These are phyloP conservation scores for Neoscytalidium dimidiatum DNA, from an alignment of 2,329 filamentous ascomycete genomes.

Conservation along the genomic window DNA sequence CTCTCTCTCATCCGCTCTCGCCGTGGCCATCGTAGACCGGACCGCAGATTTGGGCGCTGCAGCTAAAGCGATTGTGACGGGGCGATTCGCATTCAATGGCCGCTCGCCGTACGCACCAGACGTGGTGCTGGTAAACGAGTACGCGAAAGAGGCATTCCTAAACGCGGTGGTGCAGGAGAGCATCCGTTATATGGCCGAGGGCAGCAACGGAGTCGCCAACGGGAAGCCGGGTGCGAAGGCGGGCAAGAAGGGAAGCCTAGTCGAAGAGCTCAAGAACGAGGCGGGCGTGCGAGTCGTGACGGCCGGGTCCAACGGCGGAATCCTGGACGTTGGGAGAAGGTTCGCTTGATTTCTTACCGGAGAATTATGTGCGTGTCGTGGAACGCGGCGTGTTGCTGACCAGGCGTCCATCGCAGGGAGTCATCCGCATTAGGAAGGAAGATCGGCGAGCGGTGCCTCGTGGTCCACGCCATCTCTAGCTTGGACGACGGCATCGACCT, in stretches of 20 bases:
- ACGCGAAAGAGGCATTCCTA: slow-evolving; percentile 53
- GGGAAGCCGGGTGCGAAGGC: background rate
- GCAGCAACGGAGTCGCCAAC: background rate
- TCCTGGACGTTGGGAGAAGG: slow-evolving; percentile 5
- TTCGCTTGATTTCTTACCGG: background rate
- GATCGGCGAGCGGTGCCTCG: slow-evolving; percentile 44
- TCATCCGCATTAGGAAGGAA: slow-evolving; percentile 32
- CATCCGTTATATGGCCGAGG: slow-evolving; percentile 29
- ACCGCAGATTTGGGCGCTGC: slow-evolving; percentile 57
- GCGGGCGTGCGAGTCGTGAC: slow-evolving; percentile 11
- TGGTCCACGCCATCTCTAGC: slow-evolving; percentile 50
- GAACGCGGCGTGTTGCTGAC: background rate
- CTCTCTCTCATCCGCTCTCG: slow-evolving; percentile 36
- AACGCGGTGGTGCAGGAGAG: slow-evolving; percentile 30
- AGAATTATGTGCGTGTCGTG: background rate
- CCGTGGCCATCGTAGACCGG: slow-evolving; percentile 62
- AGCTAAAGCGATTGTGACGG: slow-evolving; percentile 54
- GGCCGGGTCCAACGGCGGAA: slow-evolving; percentile 5
- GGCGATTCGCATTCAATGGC: slow-evolving; percentile 58
- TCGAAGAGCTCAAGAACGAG: slow-evolving; percentile 3
- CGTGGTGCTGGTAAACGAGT: slow-evolving; percentile 66
- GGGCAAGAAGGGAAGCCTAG: background rate
- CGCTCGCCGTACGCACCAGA: slow-evolving; percentile 64
- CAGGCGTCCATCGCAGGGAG: slow-evolving; percentile 11
- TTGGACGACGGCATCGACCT: slow-evolving; percentile 59